A percentile compares a stretch with the other conserved stretches of the same genome.
Conservation (phyloP, 495 filamentous ascomycete species). For the Penicillium robsamsonii region DNA sequence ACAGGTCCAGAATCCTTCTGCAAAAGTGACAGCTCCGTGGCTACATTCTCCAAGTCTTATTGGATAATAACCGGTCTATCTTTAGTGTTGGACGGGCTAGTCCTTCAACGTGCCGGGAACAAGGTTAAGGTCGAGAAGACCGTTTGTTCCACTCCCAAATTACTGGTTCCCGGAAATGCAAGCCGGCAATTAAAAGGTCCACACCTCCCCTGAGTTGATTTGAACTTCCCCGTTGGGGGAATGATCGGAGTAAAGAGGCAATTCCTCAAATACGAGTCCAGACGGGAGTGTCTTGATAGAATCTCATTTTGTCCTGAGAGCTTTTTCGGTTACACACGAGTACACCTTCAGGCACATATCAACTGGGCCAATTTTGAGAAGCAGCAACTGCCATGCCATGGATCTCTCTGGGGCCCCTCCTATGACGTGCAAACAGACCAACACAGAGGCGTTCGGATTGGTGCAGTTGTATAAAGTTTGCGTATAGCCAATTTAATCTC, state of each 20-base stretch:
- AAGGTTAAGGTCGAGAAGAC: conserved; percentile 6
- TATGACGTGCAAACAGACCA: not conserved
- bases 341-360: not conserved
- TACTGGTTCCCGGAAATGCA: conserved; percentile 7
- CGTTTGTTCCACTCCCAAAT: not conserved
- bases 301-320: not conserved
- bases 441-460: not conserved
- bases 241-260: conserved; percentile 7
- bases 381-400: not conserved
- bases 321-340: not conserved
- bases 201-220: conserved; percentile 6
- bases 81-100: conserved; percentile 4
- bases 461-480: not conserved
- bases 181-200: not conserved
- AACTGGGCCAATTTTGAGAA: conserved; percentile 3
- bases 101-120: not conserved
- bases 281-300: not conserved
- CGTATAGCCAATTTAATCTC: not conserved
- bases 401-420: not conserved
- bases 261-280: not conserved
- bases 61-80: conserved; percentile 3
- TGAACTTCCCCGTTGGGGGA: conserved; percentile 9
- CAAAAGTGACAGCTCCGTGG: not conserved
- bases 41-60: conserved; percentile 7
- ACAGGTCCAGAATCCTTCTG: conserved; percentile 3